phyloP scores from a whole-genome alignment of 78 protist genomes.

The Monosiga brevicollis region DNA sequence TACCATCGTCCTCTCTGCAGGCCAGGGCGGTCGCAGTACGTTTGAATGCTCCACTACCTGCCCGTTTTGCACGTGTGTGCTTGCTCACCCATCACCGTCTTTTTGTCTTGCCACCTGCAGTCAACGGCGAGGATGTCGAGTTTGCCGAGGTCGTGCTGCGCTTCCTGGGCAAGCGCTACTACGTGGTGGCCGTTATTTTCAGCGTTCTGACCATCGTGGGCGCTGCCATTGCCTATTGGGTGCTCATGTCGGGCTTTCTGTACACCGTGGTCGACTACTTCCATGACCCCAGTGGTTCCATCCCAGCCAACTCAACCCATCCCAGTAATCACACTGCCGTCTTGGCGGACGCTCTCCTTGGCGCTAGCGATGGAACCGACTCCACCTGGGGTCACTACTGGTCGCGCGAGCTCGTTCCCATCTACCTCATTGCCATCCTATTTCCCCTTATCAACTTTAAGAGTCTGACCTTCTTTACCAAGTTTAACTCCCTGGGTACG shows the following conservation, averaged over 20 bases:
- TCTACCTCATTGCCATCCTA: conserved; percentile 10
- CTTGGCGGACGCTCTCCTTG: not conserved
- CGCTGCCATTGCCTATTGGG: conserved; percentile 26
- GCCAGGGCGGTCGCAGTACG: not conserved
- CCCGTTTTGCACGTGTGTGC: not conserved
- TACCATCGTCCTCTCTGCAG: not conserved
- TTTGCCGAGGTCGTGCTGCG: conserved; percentile 1
- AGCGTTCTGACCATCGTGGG: conserved; percentile 14
- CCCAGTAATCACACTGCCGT: not conserved
- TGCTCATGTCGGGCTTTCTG: not conserved
- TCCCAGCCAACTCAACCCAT: not conserved
- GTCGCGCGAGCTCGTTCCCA: not conserved
- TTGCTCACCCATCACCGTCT: not conserved
- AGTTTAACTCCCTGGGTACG: conserved; percentile 34
- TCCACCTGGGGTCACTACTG: conserved; percentile 7
- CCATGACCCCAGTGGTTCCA: not conserved
- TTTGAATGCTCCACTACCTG: not conserved
- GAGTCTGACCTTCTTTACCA: conserved; percentile 14
- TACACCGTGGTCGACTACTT: not conserved
- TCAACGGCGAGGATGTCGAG: conserved; percentile 7
- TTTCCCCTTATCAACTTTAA: conserved; percentile 16
- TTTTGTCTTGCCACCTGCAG: not conserved
- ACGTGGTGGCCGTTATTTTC: not conserved
- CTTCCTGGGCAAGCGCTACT: conserved; percentile 5
- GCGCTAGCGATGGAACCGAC: not conserved